Base-by-base conservation (phyloP, 768 basidiomycete genomes). In the Hortiboletus campestris region DNA sequence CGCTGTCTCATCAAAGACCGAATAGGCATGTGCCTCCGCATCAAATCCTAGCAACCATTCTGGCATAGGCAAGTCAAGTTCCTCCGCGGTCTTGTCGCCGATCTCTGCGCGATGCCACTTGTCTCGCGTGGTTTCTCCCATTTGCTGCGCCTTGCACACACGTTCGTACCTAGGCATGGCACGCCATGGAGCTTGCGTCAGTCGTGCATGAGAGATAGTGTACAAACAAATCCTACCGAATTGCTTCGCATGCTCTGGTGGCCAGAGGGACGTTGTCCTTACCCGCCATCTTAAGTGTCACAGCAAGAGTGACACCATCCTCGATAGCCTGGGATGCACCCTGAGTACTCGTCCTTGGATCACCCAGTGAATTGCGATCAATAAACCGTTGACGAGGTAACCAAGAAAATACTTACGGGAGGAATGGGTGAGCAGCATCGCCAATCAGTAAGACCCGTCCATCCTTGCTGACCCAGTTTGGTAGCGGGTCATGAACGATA, bases 291-390 rank as follows among this genome's bases (percentile, higher is more conserved):
- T 42, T 19, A 12, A 78, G 59, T 4, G 67, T 60, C 12, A 70
- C 63, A 0, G 69, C 72, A 13, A 77, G 58, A 2, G 73, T 69
- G 0, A 72, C 71, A 2, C 66, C 75, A 53, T 78, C 76, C 51
- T 79, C 76, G 22, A 76, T 68, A 1, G 75, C 76, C 47, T 76
- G 73, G 1, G 77, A 71, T 5, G 75, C 76, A 7, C 76, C 76
- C 58, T 75, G 70, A 1, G 54, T 50, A 17, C 64, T 63, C 53
- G 53, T 38, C 20, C 51, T 66, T 57, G 39, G 9, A 32, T 25
- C 16, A 20, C 14, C 22, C 22, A 19, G 17, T 28, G 10, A 51
- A 51, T 45, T 49, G 12, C 36, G 17, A 48, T 48, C 22, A 28
- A 45, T 25, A 13, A 28, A 44, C 22, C 14, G 20, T 42, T 17